phyloP scores from a whole-genome alignment of 1,284 basidiomycete species.

The Ustilago bromivora region DNA sequence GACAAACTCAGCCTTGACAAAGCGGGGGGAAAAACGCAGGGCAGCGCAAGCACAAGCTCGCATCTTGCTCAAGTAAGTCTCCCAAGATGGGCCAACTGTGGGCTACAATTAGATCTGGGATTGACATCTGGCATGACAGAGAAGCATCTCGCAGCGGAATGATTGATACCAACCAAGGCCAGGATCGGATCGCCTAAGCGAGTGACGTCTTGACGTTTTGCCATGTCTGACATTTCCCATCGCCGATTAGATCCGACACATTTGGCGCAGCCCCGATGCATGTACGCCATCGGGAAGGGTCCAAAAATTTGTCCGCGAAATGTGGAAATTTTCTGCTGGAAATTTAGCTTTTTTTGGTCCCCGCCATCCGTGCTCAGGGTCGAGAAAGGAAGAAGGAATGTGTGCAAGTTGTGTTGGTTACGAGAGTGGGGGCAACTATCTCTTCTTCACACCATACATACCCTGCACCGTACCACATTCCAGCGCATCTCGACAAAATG shows the following conservation, averaged over 20 bases:
- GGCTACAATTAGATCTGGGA: background rate
- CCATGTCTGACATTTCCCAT: constrained; percentile 23
- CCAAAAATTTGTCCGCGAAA: constrained; percentile 35
- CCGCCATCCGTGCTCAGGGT: background rate
- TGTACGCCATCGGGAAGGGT: constrained; percentile 13
- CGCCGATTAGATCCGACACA: constrained; percentile 15
- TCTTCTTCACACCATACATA: constrained; percentile 8
- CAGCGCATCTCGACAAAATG: constrained; percentile 18
- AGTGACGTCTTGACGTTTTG: constrained; percentile 27
- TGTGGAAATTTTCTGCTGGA: constrained; percentile 5
- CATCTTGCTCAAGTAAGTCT: background rate
- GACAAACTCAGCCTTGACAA: background rate
- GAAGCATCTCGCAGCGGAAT: background rate
- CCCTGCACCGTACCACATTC: constrained; percentile 5
- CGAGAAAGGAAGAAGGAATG: constrained; percentile 5
- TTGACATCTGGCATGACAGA: background rate
- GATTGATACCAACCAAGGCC: too few species aligned
- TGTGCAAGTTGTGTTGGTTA: background rate
- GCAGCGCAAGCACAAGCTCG: background rate
- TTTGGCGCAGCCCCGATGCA: background rate
- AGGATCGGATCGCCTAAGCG: constrained; percentile 47
- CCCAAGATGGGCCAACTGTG: background rate
- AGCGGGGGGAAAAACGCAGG: background rate
- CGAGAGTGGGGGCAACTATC: background rate
- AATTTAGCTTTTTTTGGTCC: constrained; percentile 13